A percentile compares a stretch with the other conserved stretches of the same genome.
These are phyloP conservation scores for Gracilaria gracilis DNA, from an alignment of 23 red algal genomes.

Conservation along the genomic window DNA sequence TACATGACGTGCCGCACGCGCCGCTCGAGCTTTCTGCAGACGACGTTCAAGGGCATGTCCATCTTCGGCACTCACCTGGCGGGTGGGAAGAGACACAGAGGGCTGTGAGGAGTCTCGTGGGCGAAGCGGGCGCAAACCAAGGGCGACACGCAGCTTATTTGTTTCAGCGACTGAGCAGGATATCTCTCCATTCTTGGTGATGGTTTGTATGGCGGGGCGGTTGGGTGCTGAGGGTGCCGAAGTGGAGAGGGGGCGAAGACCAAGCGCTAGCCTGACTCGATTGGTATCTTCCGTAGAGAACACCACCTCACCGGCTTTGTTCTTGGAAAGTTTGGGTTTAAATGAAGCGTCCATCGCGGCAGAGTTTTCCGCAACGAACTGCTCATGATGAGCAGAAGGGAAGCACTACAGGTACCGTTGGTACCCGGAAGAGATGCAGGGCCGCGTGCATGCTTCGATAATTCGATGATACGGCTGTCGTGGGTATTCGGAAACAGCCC, in stretches of 20 bases:
- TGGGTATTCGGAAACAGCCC: not conserved
- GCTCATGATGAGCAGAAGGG: not conserved
- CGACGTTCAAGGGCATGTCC: constrained; percentile 19
- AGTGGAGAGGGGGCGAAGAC: constrained; percentile 50
- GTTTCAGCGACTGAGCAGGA: constrained; percentile 73
- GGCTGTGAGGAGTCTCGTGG: not conserved
- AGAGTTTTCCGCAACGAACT: not conserved
- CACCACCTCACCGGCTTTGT: constrained; percentile 33
- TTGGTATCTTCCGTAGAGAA: constrained; percentile 80
- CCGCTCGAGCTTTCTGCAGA: constrained; percentile 18
- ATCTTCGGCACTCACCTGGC: not conserved
- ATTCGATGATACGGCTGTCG: too few relatives aligned
- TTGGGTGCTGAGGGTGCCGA: not conserved
- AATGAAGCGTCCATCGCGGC: not conserved
- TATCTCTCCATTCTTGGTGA: constrained; percentile 64
- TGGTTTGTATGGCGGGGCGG: not conserved
- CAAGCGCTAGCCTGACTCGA: constrained; percentile 64
- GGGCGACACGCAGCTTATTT: constrained; percentile 64
- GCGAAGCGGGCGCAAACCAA: constrained; percentile 68
- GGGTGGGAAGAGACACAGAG: not conserved
- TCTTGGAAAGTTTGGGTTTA: not conserved
- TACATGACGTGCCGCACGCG: constrained; percentile 15
- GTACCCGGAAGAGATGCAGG: too few relatives aligned
- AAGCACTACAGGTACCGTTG: too few relatives aligned
- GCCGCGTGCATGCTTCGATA: too few relatives aligned